Percentiles rank a stretch among this genome's conserved stretches.
Conservation (phyloP, 2,329 filamentous ascomycete species). For the Pyrenochaeta sp. region DNA sequence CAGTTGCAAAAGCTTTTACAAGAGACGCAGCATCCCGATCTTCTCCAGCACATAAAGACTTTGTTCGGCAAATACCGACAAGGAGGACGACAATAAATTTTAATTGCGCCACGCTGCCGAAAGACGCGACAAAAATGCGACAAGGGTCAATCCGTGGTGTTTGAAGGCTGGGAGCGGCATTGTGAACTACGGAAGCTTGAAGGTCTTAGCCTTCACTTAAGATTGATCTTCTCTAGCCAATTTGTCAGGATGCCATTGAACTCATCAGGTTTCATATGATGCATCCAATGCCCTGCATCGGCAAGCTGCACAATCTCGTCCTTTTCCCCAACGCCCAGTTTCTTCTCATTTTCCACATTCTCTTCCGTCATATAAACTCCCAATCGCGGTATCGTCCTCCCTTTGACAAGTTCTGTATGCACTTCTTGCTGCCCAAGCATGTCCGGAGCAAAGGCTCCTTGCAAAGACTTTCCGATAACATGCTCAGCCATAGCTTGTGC, state of each 20-base stretch:
- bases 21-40: too few species aligned
- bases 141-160: too few species aligned
- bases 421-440: constrained; percentile 13
- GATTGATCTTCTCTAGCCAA: constrained; percentile 18
- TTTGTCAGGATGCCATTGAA: constrained; percentile 20
- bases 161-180: too few species aligned
- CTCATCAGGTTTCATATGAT: constrained; percentile 21
- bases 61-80: too few species aligned
- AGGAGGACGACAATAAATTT: too few species aligned
- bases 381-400: constrained; percentile 17
- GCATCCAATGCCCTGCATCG: constrained; percentile 25
- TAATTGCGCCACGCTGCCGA: too few species aligned
- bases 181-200: too few species aligned
- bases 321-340: constrained; percentile 9
- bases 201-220: neutral
- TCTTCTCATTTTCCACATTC: constrained; percentile 20
- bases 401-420: constrained; percentile 14
- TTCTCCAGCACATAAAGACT: too few species aligned
- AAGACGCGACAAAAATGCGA: too few species aligned
- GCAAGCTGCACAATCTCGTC: constrained; percentile 17
- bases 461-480: constrained; percentile 9
- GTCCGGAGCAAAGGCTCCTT: constrained; percentile 9
- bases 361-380: constrained; percentile 15
- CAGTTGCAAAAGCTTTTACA: too few species aligned
- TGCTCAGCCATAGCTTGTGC: constrained; percentile 11